Conservation (phyloP, 2,329 filamentous ascomycete genomes). For the Dendryphion nanum region DNA sequence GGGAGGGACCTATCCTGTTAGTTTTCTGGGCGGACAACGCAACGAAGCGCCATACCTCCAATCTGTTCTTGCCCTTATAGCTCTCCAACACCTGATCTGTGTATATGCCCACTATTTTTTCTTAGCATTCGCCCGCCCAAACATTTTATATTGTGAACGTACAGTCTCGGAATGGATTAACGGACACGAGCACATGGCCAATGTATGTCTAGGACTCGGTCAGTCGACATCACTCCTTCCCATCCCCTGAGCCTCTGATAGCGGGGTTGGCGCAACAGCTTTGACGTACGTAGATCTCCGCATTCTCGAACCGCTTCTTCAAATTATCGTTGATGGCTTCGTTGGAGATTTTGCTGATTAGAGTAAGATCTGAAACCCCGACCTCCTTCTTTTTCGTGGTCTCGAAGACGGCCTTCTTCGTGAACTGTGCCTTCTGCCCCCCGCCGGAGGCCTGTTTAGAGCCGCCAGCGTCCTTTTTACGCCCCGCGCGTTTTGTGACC, state of each 20-base stretch:
- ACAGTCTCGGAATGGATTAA: conserved; percentile 94
- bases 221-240: conserved; percentile 26
- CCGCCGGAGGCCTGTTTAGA: conserved; percentile 43
- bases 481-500: conserved; percentile 58
- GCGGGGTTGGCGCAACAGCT: neutral
- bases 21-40: neutral
- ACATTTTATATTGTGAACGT: too few relatives aligned
- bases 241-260: neutral
- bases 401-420: conserved; percentile 95
- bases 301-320: conserved; percentile 96
- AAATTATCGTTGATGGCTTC: conserved; percentile 99
- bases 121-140: conserved; percentile 38
- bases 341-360: conserved; percentile 98
- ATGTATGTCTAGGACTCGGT: conserved; percentile 74
- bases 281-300: conserved; percentile 79
- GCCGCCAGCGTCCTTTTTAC: conserved; percentile 53
- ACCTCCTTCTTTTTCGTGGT: conserved; percentile 99
- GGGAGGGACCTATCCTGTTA: conserved; percentile 62
- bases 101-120: conserved; percentile 77
- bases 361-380: conserved; percentile 92
- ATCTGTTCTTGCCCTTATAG: conserved; percentile 94
- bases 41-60: conserved; percentile 63
- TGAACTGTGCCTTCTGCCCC: conserved; percentile 60
- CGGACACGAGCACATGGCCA: conserved; percentile 97
- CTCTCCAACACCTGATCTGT: conserved; percentile 90